Evolutionary conservation across 805 yeast genomes (phyloP).

Genomic region (Lipomyces chichibuensis): DNA sequence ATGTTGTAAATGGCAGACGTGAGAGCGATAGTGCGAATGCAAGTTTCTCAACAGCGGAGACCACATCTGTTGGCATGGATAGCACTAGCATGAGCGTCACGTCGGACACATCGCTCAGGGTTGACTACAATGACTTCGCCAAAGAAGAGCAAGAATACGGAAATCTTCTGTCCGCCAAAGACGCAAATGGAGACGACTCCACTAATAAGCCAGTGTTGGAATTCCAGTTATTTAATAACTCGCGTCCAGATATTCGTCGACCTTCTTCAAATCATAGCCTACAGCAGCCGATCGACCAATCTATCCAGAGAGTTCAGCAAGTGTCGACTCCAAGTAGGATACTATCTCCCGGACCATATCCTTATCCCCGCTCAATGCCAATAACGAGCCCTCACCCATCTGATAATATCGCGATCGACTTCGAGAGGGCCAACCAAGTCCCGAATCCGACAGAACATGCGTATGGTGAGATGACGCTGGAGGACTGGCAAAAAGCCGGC

Average conservation of each 20-base stretch:
- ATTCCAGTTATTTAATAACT: not conserved
- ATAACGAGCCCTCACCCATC: slow-evolving; percentile 20
- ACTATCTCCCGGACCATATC: slow-evolving; percentile 13
- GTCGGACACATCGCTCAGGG: slow-evolving; percentile 2
- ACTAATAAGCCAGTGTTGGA: not conserved
- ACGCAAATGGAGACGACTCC: not conserved
- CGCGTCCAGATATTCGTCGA: not conserved
- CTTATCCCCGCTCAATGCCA: slow-evolving; percentile 16
- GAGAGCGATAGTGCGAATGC: not conserved
- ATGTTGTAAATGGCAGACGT: not conserved
- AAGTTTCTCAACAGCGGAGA: not conserved
- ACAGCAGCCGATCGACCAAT: not conserved
- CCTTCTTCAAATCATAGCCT: not conserved
- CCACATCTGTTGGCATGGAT: not conserved
- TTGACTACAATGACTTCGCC: slow-evolving; percentile 1
- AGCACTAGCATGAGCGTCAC: not conserved
- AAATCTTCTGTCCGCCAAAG: not conserved
- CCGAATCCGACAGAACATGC: slow-evolving; percentile 10
- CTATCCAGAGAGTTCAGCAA: not conserved
- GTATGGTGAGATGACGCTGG: slow-evolving; percentile 29
- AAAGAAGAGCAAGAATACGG: slow-evolving; percentile 4
- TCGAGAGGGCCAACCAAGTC: slow-evolving; percentile 4
- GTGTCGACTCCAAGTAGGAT: not conserved
- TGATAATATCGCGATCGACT: slow-evolving; percentile 21
- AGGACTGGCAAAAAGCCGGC: slow-evolving; percentile 26